Percentiles rank a stretch among this genome's conserved stretches.
Evolutionary conservation across 2,329 filamentous ascomycete genomes (phyloP).

Genomic region (Phoma sp.): DNA sequence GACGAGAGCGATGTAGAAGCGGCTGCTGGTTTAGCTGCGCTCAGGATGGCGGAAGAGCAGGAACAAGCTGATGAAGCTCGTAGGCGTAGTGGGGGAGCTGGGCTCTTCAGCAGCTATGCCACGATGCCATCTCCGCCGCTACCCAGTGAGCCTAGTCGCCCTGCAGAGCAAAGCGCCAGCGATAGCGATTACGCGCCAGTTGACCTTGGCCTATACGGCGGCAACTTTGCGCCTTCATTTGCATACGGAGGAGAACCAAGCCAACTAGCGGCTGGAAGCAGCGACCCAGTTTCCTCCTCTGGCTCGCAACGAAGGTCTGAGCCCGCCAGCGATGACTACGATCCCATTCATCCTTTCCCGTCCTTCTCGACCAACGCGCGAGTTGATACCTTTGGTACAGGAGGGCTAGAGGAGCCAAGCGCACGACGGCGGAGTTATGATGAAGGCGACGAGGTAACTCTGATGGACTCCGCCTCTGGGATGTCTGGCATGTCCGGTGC

Average conservation of each 20-base stretch:
- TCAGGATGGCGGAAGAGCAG: conserved; percentile 81
- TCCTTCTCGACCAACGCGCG: conserved; percentile 67
- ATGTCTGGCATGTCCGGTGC: conserved; percentile 36
- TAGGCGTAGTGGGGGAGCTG: conserved; percentile 63
- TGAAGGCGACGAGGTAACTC: conserved; percentile 78
- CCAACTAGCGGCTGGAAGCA: conserved; percentile 48
- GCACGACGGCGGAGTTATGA: conserved; percentile 83
- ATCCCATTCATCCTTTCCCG: conserved; percentile 64
- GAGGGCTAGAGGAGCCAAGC: conserved; percentile 79
- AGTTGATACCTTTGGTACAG: conserved; percentile 89
- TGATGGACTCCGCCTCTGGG: conserved; percentile 47
- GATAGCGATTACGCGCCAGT: conserved; percentile 75
- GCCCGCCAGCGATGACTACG: conserved; percentile 50
- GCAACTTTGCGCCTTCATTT: conserved; percentile 69
- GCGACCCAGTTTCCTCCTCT: conserved; percentile 51
- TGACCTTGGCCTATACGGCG: conserved; percentile 77
- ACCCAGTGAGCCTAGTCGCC: conserved; percentile 34
- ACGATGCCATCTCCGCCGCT: conserved; percentile 52
- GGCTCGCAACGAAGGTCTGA: conserved; percentile 55
- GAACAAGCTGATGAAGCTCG: conserved; percentile 68
- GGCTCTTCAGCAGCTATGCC: conserved; percentile 57
- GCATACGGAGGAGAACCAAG: conserved; percentile 64
- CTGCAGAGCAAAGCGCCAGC: conserved; percentile 46
- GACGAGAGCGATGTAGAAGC: conserved; percentile 91
- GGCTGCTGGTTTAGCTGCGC: conserved; percentile 79